Evolutionary conservation across 2,329 filamentous ascomycete genomes (phyloP).

Genomic region (Colletotrichum kahawae): DNA sequence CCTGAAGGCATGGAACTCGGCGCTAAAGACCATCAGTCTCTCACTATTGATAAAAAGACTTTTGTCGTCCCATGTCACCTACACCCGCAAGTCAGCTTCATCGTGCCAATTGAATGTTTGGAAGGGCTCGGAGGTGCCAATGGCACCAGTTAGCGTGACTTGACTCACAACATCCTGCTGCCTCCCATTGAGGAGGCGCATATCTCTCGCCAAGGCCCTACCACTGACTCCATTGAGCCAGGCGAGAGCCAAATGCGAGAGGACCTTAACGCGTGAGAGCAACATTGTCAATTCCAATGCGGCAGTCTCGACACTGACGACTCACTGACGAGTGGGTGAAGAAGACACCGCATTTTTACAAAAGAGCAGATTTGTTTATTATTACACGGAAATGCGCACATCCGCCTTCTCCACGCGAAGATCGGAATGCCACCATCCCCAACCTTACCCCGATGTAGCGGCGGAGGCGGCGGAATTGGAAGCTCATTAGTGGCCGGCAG

Average conservation of each 20-base stretch:
- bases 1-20: conserved; percentile 68
- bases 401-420: background rate
- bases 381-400: background rate
- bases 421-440: background rate
- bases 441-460: background rate
- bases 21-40: conserved; percentile 68
- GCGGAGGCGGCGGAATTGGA: conserved; percentile 20
- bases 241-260: conserved; percentile 3
- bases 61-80: conserved; percentile 70
- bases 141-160: fast-evolving
- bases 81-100: fast-evolving
- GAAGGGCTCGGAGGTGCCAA: background rate
- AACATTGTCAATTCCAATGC: background rate
- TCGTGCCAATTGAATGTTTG: fast-evolving
- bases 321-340: background rate
- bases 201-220: background rate
- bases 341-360: background rate
- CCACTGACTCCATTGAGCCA: background rate
- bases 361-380: background rate
- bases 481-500: conserved; percentile 10
- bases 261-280: background rate
- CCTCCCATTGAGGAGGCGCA: conserved; percentile 15
- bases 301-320: background rate
- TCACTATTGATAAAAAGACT: conserved; percentile 71
- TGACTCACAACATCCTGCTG: conserved; percentile 18